These are phyloP conservation scores for Camillea tinctor DNA, from an alignment of 2,329 filamentous ascomycete species.

Conservation along the genomic window DNA sequence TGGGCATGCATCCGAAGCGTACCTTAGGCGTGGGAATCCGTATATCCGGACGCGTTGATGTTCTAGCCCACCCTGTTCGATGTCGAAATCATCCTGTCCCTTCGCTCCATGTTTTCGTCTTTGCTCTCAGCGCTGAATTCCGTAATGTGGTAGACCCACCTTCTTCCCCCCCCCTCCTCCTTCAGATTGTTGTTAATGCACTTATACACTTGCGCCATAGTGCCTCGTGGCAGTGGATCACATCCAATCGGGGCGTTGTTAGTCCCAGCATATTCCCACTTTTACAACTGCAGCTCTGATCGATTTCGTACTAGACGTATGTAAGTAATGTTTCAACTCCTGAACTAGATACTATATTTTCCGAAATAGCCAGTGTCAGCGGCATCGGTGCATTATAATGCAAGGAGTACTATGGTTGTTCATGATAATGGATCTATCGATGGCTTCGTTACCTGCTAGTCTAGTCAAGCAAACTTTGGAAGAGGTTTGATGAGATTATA, in stretches of 20 bases:
- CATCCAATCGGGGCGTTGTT: not conserved
- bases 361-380: too few relatives aligned
- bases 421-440: too few relatives aligned
- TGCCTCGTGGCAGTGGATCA: not conserved
- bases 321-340: too few relatives aligned
- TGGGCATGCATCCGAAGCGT: not conserved
- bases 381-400: too few relatives aligned
- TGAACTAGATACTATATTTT: too few relatives aligned
- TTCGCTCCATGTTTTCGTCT: not conserved
- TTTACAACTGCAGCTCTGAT: not conserved
- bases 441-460: too few relatives aligned
- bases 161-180: too few relatives aligned
- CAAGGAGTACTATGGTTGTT: too few relatives aligned
- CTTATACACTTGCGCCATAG: not conserved
- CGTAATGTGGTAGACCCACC: not conserved
- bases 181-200: not conserved
- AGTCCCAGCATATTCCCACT: not conserved
- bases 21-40: not conserved
- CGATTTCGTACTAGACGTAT: not conserved
- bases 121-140: not conserved
- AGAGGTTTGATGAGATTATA: too few relatives aligned
- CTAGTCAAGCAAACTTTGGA: too few relatives aligned
- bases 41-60: not conserved
- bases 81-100: too few relatives aligned
- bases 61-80: not conserved